Base-by-base conservation (phyloP, 805 yeast species). In the Candida pseudofarinosa region DNA sequence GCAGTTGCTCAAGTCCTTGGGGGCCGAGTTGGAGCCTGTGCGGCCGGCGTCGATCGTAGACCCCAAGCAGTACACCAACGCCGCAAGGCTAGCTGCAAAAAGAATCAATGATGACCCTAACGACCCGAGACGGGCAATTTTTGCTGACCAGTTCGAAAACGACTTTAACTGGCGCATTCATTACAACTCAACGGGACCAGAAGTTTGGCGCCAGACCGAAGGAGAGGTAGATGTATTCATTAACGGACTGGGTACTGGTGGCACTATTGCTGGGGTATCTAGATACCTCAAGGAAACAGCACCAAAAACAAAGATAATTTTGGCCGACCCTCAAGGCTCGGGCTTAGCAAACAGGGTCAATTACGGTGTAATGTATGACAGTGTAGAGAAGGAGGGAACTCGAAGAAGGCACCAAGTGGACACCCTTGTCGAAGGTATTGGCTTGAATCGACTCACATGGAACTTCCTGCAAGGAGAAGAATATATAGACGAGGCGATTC, bases 251-350 rank as follows among this genome's bases (percentile, higher is more conserved):
- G 99, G 99, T 8, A 91, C 99, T 0, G 99, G 96, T 60, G 99
- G 99, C 33, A 93, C 99, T 1, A 88, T 91, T 38, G 74, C 96
- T 3, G 99, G 99, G 20, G 91, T 89, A 12, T 79, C 95, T 1
- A 75, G 73, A 45, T 93, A 71, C 62, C 69, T 91, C 51, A 85
- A 85, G 93, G 40, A 45, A 36, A 58, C 67, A 31, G 55, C 69
- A 14, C 58, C 69, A 0, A 37, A 57, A 0, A 56, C 84, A 0
- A 69, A 63, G 36, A 76, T 84, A 1, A 73, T 87, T 2, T 67
- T 93, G 23, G 96, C 97, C 0, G 99, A 91, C 62, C 98, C 98
- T 0, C 97, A 88, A 55, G 99, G 99, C 0, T 83, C 93, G 13
- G 99, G 99, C 0, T 76, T 93, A 49, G 86, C 75, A 56, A 88